These are phyloP conservation scores for Nitzschia putrida DNA, from an alignment of 108 stramenopile species.

Conservation along the genomic window DNA sequence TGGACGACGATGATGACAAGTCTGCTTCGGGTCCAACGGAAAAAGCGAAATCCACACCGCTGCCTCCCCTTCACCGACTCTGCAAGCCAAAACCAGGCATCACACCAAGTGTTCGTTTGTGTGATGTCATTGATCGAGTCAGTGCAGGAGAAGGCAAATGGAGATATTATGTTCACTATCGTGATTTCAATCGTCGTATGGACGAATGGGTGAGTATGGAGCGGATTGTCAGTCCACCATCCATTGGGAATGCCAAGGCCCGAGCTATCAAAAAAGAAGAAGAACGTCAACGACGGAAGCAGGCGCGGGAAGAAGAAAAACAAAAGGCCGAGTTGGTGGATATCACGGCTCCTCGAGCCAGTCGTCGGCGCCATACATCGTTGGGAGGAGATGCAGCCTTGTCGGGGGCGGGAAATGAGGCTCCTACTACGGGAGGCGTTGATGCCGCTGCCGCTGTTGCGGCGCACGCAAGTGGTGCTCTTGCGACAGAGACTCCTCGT, in stretches of 20 bases:
- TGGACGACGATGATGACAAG: constrained; percentile 12
- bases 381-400: not conserved
- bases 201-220: constrained; percentile 95
- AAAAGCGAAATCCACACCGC: not conserved
- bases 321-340: constrained; percentile 39
- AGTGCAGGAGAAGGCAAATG: constrained; percentile 42
- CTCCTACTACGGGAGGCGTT: not conserved
- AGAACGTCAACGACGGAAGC: constrained; percentile 46
- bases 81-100: constrained; percentile 21
- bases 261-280: constrained; percentile 72
- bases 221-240: constrained; percentile 76
- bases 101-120: constrained; percentile 52
- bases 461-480: not conserved
- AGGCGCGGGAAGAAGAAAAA: constrained; percentile 45
- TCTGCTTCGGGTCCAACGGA: not conserved
- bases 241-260: constrained; percentile 81
- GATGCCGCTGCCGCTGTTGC: not conserved
- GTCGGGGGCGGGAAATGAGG: not conserved
- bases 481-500: constrained; percentile 7
- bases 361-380: constrained; percentile 37
- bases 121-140: constrained; percentile 84
- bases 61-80: constrained; percentile 3
- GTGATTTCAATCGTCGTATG: constrained; percentile 97
- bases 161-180: constrained; percentile 96
- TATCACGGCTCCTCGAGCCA: constrained; percentile 39